Base-by-base conservation (phyloP, 345 rosid genomes). In the Microthlaspi erraticum region DNA sequence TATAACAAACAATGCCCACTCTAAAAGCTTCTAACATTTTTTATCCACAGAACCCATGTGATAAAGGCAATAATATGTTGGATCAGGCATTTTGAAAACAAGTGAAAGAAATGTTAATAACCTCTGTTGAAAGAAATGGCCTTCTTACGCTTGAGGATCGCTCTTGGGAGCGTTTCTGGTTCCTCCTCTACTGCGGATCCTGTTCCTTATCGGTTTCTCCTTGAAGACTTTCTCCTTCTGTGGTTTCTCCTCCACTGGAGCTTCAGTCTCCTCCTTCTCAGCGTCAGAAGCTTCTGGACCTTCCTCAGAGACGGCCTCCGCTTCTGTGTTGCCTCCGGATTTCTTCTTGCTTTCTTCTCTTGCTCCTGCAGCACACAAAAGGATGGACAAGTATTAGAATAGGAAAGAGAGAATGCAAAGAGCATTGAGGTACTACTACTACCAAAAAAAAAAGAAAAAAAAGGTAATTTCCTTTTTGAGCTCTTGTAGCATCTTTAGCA, bases 311-410 rank as follows among this genome's bases (percentile, higher is more conserved):
- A 46, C 64, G 17, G 85, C 88, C 70, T 89, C 98, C 0, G 64
- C 48, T 32, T 73, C 77, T 71, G 76, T 53, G 39, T 61, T 52
- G 45, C 73, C 66, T 37, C 72, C 81, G 7, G 82, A 83, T 72
- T 87, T 89, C 91, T 86, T 91, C 88, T 87, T 94, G 85, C 81
- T 49, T 85, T 88, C 93, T 84, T 94, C 77, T 89, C 97, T 32
- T 78, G 90, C n/a, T 85, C 97, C 99, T 94, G 96, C 64, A 70
- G 70, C 44, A 70, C 38, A 79, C 8, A 37, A 73, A 37, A 56
- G 2, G 17, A 46, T 10, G 19, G 64, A 52, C 23, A 53, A 55
- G 18, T 58, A 13, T 73, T 46, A 70, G 71, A 70, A 56, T 36
- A 19, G 42, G 13, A 62, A 32, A 26, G 37, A 61, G 60, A 56